phyloP scores from a whole-genome alignment of 1,139 yeast species.

The Candida sp. region DNA sequence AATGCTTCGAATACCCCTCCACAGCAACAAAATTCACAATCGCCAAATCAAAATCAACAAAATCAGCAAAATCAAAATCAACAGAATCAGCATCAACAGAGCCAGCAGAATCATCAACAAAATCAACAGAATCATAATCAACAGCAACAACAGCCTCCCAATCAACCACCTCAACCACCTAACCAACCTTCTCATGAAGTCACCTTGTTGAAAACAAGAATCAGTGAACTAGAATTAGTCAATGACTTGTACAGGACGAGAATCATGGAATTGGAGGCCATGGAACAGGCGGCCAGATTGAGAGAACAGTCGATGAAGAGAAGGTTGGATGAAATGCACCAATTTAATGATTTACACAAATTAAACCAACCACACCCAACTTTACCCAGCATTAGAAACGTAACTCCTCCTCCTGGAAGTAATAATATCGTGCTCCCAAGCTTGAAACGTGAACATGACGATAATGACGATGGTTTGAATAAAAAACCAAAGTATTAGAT shows the following conservation, averaged over 20 bases:
- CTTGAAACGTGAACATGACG: constrained; percentile 23
- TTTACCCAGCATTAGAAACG: constrained; percentile 7
- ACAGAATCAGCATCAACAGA: constrained; percentile 11
- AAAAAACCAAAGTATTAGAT: constrained; percentile 11
- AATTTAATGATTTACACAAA: constrained; percentile 14
- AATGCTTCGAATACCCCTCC: not conserved
- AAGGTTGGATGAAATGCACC: constrained; percentile 44
- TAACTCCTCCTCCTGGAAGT: constrained; percentile 3
- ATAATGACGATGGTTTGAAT: constrained; percentile 6
- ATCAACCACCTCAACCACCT: not conserved
- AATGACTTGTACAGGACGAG: constrained; percentile 83
- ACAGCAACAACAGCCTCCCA: constrained; percentile 8
- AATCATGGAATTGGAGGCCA: constrained; percentile 74
- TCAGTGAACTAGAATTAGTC: constrained; percentile 86
- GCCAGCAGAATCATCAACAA: constrained; percentile 12
- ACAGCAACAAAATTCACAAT: constrained; percentile 5
- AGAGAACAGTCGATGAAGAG: constrained; percentile 49
- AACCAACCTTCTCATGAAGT: constrained; percentile 32
- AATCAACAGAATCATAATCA: constrained; percentile 5
- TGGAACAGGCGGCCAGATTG: constrained; percentile 57
- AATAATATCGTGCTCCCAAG: constrained; percentile 14
- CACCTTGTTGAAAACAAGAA: constrained; percentile 64
- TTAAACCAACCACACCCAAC: constrained; percentile 1
- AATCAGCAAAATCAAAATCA: constrained; percentile 9
- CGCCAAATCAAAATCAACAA: constrained; percentile 6